Conservation (phyloP, 257 asterid species). For the Ballota nigra region DNA sequence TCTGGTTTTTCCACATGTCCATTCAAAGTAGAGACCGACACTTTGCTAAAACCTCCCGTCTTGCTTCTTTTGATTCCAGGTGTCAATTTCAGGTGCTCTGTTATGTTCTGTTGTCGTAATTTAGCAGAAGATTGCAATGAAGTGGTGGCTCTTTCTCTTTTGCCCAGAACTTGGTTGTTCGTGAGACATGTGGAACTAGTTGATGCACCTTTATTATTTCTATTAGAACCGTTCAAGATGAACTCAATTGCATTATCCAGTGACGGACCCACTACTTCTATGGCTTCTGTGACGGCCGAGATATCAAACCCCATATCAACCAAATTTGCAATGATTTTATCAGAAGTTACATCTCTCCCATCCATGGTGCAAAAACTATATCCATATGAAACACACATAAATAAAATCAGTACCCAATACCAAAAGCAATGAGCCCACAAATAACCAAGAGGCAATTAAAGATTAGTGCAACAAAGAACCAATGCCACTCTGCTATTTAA, state of each 20-base stretch:
- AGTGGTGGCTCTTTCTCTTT: constrained; percentile 36
- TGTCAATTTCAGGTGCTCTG: constrained; percentile 36
- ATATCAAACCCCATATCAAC: constrained; percentile 71
- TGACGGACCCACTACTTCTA: constrained; percentile 61
- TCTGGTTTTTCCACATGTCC: constrained; percentile 22
- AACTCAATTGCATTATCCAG: constrained; percentile 56
- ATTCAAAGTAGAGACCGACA: constrained; percentile 19
- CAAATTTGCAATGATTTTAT: constrained; percentile 53
- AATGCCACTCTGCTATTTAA: background rate
- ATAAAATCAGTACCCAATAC: background rate
- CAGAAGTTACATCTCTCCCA: constrained; percentile 30
- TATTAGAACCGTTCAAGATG: constrained; percentile 47
- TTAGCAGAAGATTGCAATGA: constrained; percentile 31
- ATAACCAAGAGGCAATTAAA: background rate
- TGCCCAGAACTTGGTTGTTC: constrained; percentile 29
- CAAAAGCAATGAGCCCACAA: background rate
- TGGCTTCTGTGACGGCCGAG: constrained; percentile 47
- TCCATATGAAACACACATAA: constrained; percentile 5
- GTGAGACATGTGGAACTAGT: constrained; percentile 26
- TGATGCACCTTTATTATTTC: constrained; percentile 37
- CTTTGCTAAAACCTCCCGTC: constrained; percentile 16
- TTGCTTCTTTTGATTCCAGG: constrained; percentile 40
- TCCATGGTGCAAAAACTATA: constrained; percentile 38
- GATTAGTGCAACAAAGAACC: background rate
- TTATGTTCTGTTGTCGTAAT: constrained; percentile 55